These are phyloP conservation scores for Suillus brevipes DNA, from an alignment of 768 basidiomycete genomes.

Conservation along the genomic window DNA sequence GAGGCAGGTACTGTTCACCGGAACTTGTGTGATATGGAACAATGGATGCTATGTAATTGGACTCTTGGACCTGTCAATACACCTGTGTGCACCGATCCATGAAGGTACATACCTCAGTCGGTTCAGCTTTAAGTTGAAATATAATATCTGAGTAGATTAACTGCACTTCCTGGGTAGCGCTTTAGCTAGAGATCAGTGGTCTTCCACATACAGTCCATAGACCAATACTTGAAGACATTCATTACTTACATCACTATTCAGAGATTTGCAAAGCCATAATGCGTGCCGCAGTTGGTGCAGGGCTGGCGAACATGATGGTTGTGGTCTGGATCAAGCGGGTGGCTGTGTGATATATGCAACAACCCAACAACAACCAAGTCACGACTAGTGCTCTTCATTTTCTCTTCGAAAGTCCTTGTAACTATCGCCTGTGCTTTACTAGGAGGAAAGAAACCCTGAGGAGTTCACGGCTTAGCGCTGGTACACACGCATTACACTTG, in stretches of 20 bases:
- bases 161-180: not conserved
- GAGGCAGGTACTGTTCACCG: not conserved
- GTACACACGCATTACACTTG: not conserved
- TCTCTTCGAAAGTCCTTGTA: not conserved
- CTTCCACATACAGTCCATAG: not conserved
- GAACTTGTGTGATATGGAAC: not conserved
- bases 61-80: not conserved
- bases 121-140: not conserved
- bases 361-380: not conserved
- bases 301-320: not conserved
- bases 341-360: not conserved
- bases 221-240: not conserved
- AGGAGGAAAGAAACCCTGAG: not conserved
- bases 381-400: not conserved
- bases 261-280: not conserved
- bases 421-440: not conserved
- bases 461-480: too few relatives aligned
- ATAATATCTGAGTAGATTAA: too few relatives aligned
- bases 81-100: not conserved
- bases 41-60: not conserved
- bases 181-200: not conserved
- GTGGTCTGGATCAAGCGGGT: not conserved
- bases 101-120: not conserved
- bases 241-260: not conserved
- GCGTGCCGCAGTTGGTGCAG: not conserved